Evolutionary conservation across 2,329 filamentous ascomycete species (phyloP), one percentile per base, ranked within the genome.

Genomic region (Cordyceps javanica): DNA sequence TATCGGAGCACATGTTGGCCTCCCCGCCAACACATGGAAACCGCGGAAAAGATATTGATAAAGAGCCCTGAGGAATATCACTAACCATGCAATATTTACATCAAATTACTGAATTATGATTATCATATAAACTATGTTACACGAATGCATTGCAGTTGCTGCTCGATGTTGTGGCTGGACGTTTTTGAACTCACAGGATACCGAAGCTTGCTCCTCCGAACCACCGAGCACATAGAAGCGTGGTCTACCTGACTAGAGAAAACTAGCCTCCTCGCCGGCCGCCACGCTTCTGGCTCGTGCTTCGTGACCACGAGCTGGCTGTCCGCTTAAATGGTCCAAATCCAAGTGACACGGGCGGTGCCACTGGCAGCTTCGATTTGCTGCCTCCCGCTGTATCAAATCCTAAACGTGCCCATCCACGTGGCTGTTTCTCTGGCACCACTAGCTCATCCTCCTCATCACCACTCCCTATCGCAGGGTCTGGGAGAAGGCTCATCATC

Each of bases 251-350:
- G 39, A 50, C 36, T 41, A 56, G 48, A 32, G 41, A 55, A 62
- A 57, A 46, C 59, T 58, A 58, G 42, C 56, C 56, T 53, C 56
- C 56, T 46, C 56, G 56, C 13, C 56, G 56, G 36, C 50, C 50
- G 49, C 56, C 56, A 23, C 58, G 53, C 49, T 53, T 53, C 48
- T 57, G 53, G 41, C 48, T 28, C 13, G 53, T 42, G 45, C 32
- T 54, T 23, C 58, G 45, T 11, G 52, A 55, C 58, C 58, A 60
- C 30, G 58, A 52, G 1, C 53, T 48, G 21, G 53, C 53, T 10
- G 58, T 53, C 21, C 58, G 53, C 41, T 53, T 60, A 36, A 60
- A 60, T 14, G 53, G 53, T 14, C 53, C 58, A 32, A 60, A 60
- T 2, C 53, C 58, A 7, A 60, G 32, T 13, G 52, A 52, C 23